Base-by-base conservation (phyloP, 192 early-diverging fungal genomes). In the Borealophlyctis nickersoniae region DNA sequence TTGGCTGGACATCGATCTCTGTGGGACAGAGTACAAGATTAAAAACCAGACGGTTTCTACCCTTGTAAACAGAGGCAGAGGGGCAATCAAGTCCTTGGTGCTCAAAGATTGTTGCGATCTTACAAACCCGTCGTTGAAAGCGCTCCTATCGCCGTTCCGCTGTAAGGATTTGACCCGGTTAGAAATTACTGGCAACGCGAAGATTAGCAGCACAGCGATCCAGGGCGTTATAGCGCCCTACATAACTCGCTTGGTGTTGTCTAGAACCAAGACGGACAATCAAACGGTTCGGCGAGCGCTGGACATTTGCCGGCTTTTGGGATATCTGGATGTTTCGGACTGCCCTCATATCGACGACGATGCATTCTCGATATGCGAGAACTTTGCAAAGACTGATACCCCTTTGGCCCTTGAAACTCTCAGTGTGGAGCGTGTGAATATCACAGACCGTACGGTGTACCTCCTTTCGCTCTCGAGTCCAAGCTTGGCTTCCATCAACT, bases 271-370 rank as follows among this genome's bases (percentile, higher is more conserved):
- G n/a, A 48, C 48, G 7, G 39, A 61, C n/a, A 48, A 61, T 27
- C 24, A 36, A 52, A 2, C 60, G 11, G 36, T 61, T 9, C 60
- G 60, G 19, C 0, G 45, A 39, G 23, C 28, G n/a, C 27, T 61
- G 39, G 45, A 61, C 60, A 24, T 14, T 11, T 61, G 60, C 28
- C 34, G 39, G 50, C 39, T 61, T 26, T 52, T 48, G 22, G 19
- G 23, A 23, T 50, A 22, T 26, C 39, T 7, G 39, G 39, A 45
- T 19, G 39, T 45, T 7, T 45, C 39, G 39, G 39, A 45, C 19
- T 19, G 39, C n/a, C n/a, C n/a, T n/a, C n/a, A n/a, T n/a, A n/a
- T n/a, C n/a, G n/a, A n/a, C n/a, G n/a, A n/a, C n/a, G n/a, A n/a
- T n/a, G n/a, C n/a, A n/a, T n/a, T n/a, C n/a, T n/a, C n/a, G n/a